Percentiles rank a stretch among this genome's conserved stretches.
phyloP scores from a whole-genome alignment of 495 filamentous ascomycete species.

The Podospora pseudopauciseta region DNA sequence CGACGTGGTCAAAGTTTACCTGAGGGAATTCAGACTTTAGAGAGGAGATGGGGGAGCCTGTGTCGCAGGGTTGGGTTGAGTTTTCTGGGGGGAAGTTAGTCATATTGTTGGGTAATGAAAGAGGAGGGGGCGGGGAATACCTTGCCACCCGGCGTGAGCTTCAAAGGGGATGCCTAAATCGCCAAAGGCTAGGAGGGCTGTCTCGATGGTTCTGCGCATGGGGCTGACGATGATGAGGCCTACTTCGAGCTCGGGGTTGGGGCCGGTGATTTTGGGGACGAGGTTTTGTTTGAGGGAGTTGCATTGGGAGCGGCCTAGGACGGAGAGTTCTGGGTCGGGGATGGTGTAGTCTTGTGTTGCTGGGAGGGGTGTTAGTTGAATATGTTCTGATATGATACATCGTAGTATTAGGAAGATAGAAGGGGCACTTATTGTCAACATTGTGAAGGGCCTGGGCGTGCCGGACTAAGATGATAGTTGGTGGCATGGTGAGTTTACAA shows the following conservation, averaged over 20 bases:
- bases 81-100: slow-evolving; percentile 41
- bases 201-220: slow-evolving; percentile 58
- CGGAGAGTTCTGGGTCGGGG: slow-evolving; percentile 54
- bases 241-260: slow-evolving; percentile 44
- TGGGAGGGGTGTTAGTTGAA: slow-evolving; percentile 23
- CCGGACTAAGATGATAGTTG: slow-evolving; percentile 56
- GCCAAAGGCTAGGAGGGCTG: slow-evolving; percentile 46
- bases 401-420: not conserved
- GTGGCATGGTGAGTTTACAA: slow-evolving; percentile 42
- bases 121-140: slow-evolving; percentile 19
- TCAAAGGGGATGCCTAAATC: slow-evolving; percentile 52
- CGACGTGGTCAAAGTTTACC: slow-evolving; percentile 51
- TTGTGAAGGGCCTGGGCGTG: slow-evolving; percentile 59
- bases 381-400: not conserved
- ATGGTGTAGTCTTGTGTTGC: slow-evolving; percentile 47
- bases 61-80: slow-evolving; percentile 55
- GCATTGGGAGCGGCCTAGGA: slow-evolving; percentile 54
- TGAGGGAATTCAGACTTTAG: slow-evolving; percentile 48
- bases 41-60: slow-evolving; percentile 41
- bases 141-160: slow-evolving; percentile 53
- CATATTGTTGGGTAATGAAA: not conserved
- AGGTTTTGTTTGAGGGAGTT: slow-evolving; percentile 44
- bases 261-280: slow-evolving; percentile 36
- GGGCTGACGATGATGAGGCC: slow-evolving; percentile 57
- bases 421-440: slow-evolving; percentile 35